phyloP scores from a whole-genome alignment of 768 basidiomycete genomes.

The Leccinum imitatum region DNA sequence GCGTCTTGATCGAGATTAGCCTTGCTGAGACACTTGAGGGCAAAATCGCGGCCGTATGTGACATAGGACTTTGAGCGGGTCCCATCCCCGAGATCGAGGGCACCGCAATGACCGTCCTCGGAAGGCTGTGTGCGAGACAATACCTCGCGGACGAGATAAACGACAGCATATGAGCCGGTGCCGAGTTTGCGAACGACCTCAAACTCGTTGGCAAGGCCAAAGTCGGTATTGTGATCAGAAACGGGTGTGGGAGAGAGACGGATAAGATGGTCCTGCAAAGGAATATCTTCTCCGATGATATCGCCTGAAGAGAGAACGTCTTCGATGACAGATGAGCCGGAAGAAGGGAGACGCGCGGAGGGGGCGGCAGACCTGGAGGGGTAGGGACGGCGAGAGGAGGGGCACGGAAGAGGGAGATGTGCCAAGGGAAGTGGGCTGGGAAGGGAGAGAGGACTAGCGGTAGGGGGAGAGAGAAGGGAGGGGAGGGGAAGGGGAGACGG shows the following conservation, averaged over 20 bases:
- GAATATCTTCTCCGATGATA: constrained; percentile 64
- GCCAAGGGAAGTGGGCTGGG: constrained; percentile 35
- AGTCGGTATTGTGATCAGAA: constrained; percentile 35
- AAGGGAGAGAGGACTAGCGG: constrained; percentile 34
- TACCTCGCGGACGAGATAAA: constrained; percentile 86
- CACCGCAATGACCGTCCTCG: constrained; percentile 55
- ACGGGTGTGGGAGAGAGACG: constrained; percentile 48
- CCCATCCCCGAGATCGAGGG: constrained; percentile 52
- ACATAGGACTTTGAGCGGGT: constrained; percentile 35
- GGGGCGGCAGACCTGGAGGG: constrained; percentile 35
- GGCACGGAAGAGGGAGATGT: constrained; percentile 33
- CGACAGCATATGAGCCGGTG: constrained; percentile 89
- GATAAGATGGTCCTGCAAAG: constrained; percentile 66
- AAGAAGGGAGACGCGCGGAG: constrained; percentile 21
- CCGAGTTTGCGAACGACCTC: constrained; percentile 86
- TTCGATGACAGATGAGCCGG: constrained; percentile 33
- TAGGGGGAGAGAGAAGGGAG: constrained; percentile 28
- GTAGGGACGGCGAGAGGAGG: constrained; percentile 36
- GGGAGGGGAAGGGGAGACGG: constrained; percentile 33
- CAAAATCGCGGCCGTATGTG: constrained; percentile 77
- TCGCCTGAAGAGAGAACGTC: constrained; percentile 74
- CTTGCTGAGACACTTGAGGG: constrained; percentile 97
- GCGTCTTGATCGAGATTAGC: constrained; percentile 88
- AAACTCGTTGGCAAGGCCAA: constrained; percentile 63
- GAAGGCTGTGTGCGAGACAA: constrained; percentile 39